phyloP scores from a whole-genome alignment of 2,329 filamentous ascomycete species.

The Helotiales sp. region DNA sequence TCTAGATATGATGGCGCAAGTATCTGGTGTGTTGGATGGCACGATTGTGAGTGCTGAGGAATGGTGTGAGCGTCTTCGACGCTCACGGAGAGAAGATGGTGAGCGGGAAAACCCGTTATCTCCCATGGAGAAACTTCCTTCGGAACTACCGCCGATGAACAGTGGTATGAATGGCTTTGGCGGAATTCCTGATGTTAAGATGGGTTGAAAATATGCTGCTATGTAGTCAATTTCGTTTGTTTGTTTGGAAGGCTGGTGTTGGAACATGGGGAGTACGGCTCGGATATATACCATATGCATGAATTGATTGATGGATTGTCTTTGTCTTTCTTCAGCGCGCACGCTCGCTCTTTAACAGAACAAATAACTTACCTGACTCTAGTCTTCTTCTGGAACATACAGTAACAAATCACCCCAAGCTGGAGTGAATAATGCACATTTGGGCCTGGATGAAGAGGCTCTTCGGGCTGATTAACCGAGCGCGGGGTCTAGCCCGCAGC shows the following conservation, averaged over 20 bases:
- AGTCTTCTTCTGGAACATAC: too few species aligned
- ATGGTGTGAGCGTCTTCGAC: slow-evolving; percentile 83
- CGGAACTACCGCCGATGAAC: slow-evolving; percentile 23
- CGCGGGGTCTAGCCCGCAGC: slow-evolving; percentile 1
- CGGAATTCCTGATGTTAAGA: slow-evolving; percentile 30
- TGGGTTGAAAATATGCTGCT: slow-evolving; percentile 23
- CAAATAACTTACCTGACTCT: too few species aligned
- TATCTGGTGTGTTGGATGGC: slow-evolving; percentile 84
- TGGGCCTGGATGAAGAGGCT: too few species aligned
- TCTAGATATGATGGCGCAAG: slow-evolving; percentile 91
- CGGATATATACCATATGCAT: slow-evolving; percentile 3
- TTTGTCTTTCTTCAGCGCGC: neutral
- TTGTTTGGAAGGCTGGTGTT: neutral
- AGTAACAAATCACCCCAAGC: neutral
- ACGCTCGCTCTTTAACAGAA: too few species aligned
- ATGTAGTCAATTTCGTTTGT: neutral
- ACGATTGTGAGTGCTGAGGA: slow-evolving; percentile 89
- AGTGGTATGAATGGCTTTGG: slow-evolving; percentile 16
- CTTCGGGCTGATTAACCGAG: neutral
- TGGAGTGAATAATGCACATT: neutral
- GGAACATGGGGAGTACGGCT: neutral
- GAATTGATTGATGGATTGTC: neutral
- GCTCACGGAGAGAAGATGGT: slow-evolving; percentile 40
- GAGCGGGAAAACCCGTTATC: slow-evolving; percentile 24
- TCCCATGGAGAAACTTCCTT: slow-evolving; percentile 27